Percentiles rank a stretch among this genome's conserved stretches.
Conservation (phyloP, 352 stramenopile species). For the Phytophthora pseudosyringae region DNA sequence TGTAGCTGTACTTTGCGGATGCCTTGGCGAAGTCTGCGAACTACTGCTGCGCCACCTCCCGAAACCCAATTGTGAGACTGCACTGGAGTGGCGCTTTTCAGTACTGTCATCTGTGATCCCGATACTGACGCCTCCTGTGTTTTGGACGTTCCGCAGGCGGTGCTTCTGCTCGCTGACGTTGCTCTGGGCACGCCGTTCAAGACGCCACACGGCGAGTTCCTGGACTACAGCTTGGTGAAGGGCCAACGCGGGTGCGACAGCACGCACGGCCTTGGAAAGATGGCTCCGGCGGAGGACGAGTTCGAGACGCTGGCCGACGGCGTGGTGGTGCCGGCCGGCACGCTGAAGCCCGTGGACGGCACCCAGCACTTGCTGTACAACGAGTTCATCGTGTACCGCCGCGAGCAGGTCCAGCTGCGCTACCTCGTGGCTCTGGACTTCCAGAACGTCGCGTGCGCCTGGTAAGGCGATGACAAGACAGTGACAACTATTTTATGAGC, state of each 20-base stretch:
- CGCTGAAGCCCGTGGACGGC: constrained; percentile 21
- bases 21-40: constrained; percentile 53
- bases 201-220: constrained; percentile 21
- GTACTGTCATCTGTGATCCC: not conserved
- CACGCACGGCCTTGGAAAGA: constrained; percentile 37
- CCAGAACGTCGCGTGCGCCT: constrained; percentile 20
- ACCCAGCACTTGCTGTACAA: constrained; percentile 47
- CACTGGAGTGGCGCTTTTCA: not conserved
- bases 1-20: constrained; percentile 78
- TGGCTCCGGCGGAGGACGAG: constrained; percentile 34
- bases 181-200: constrained; percentile 40
- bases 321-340: constrained; percentile 46
- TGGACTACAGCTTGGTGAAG: constrained; percentile 39
- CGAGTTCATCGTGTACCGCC: constrained; percentile 57
- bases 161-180: constrained; percentile 51
- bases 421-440: constrained; percentile 44
- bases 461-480: constrained; percentile 10
- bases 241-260: constrained; percentile 34
- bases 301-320: constrained; percentile 37
- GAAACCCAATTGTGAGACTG: constrained; percentile 33
- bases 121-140: not conserved
- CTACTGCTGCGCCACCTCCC: constrained; percentile 55
- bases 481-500: constrained; percentile 8
- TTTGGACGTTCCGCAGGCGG: constrained; percentile 14
- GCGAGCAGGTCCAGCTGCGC: constrained; percentile 50